Evolutionary conservation across 805 yeast species (phyloP), one percentile per base, ranked within the genome.

Genomic region (Saccharomyces jurei): DNA sequence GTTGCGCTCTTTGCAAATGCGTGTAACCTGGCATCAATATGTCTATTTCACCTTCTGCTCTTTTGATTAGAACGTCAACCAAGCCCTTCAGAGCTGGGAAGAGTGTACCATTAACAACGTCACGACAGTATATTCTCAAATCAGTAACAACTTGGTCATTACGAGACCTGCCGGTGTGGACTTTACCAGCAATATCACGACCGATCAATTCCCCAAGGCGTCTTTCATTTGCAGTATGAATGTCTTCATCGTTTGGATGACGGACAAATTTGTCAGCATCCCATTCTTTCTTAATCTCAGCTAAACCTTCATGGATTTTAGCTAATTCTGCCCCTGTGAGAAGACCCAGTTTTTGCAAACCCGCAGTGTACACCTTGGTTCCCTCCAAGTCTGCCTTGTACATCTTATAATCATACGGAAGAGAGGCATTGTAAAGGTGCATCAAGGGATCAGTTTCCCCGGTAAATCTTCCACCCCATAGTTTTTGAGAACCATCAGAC

Each of bases 81-180:
- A 92, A 79, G n/a, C 71, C 73, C 56, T 78, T 80, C 61, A 86
- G 75, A 54, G 81, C 74, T 17, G 75, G 75, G 2, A 81, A 74
- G 52, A 89, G 69, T 64, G 85, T 77, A n/a, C 74, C 78, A 21
- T 65, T 68, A 58, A 94, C 75, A 60, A 83, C 81, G 63, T 85
- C 91, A 65, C 97, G 85, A 54, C 94, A 97, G 62, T 81, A 92
- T 28, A 94, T 82, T 72, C 99, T 81, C 96, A 94, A 89, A 69
- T 94, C 99, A n/a, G 98, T 92, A 49, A 97, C 99, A 51, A 91
- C 97, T 76, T 94, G 99, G 71, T 94, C 99, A 67, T 94, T 94
- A 79, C 99, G 84, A 49, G 96, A 88, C 69, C 99, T 83, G 58
- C 99, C 99, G n/a, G 99, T 94, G 71, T 94, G 99, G 30, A 94